Evolutionary conservation across 2,329 filamentous ascomycete species (phyloP), one percentile per base, ranked within the genome.

Genomic region (Corinectria fuckeliana): DNA sequence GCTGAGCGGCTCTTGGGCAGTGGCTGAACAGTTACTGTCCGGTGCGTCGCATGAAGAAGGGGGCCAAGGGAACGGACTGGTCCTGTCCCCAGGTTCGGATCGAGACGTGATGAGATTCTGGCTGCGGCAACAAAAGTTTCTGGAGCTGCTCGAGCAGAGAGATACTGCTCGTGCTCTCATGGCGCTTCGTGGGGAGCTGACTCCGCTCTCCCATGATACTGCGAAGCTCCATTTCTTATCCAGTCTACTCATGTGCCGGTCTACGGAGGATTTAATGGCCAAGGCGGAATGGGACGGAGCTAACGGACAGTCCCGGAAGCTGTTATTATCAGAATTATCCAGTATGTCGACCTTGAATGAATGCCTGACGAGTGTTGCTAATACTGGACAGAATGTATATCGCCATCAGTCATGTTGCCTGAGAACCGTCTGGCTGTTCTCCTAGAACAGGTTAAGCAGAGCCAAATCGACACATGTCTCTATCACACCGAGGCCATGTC

Each of bases 391-490:
- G 91, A 85, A 80, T 97, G 88, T 56, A 96, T 99, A 74, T 97
- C 95, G 1, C 94, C 95, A 0, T 95, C 93, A 4, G 91, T 97
- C 42, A 98, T 99, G 93, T 90, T 99, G 54, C 95, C 95, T 1
- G 92, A 97, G 71, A 91, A 95, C 74, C 89, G 95, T 6, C 81
- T 99, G 42, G 92, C 92, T 2, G 84, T 88, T 30, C 81, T 99
- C 14, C 80, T 99, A 51, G 84, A 93, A 57, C 88, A 96, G 65
- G 88, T 97, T 34, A 97, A 97, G 73, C 84, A 89, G 61, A 87
- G 84, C 63, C 94, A 97, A 77, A 91, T 97, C 58, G 85, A 88
- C 50, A 86, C 85, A 26, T 99, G 95, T 73, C 78, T 93, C 36
- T 98, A 93, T 75, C 95, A 99, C 77, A 97, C 96, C 52, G 92